Conservation (phyloP, 495 filamentous ascomycete species). For the Podospora didyma region DNA sequence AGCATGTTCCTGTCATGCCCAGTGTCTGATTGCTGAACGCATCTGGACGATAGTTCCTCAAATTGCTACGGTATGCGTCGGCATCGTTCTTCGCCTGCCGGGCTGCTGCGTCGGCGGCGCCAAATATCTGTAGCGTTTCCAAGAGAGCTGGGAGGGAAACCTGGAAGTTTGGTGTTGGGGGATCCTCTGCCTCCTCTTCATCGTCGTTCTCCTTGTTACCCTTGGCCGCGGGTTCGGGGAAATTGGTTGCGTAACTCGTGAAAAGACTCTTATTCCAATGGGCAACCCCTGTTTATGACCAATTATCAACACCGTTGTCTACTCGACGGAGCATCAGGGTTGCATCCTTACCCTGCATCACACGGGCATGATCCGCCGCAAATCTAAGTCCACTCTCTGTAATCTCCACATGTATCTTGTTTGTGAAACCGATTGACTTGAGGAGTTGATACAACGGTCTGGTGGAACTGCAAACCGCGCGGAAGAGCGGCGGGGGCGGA, state of each 20-base stretch:
- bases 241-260: conserved; percentile 65
- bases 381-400: conserved; percentile 80
- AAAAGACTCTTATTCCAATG: conserved; percentile 73
- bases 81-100: conserved; percentile 50
- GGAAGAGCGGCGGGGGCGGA: conserved; percentile 57
- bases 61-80: conserved; percentile 49
- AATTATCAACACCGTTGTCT: conserved; percentile 7
- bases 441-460: conserved; percentile 86
- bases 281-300: conserved; percentile 57
- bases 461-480: conserved; percentile 79
- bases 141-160: conserved; percentile 83
- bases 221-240: conserved; percentile 15
- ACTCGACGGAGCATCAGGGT: not conserved
- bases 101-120: conserved; percentile 61
- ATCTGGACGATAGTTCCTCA: conserved; percentile 53
- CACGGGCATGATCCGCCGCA: conserved; percentile 75
- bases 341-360: conserved; percentile 66
- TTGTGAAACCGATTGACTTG: conserved; percentile 77
- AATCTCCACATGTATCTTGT: conserved; percentile 80
- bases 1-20: conserved; percentile 77
- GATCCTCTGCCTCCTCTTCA: conserved; percentile 31
- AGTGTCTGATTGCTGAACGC: conserved; percentile 74
- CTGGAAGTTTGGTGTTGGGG: conserved; percentile 58
- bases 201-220: not conserved
- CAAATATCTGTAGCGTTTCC: conserved; percentile 93